Percentiles rank a stretch among this genome's conserved stretches.
phyloP scores from a whole-genome alignment of 2,329 filamentous ascomycete genomes.

The Verticillium albo-atrum region DNA sequence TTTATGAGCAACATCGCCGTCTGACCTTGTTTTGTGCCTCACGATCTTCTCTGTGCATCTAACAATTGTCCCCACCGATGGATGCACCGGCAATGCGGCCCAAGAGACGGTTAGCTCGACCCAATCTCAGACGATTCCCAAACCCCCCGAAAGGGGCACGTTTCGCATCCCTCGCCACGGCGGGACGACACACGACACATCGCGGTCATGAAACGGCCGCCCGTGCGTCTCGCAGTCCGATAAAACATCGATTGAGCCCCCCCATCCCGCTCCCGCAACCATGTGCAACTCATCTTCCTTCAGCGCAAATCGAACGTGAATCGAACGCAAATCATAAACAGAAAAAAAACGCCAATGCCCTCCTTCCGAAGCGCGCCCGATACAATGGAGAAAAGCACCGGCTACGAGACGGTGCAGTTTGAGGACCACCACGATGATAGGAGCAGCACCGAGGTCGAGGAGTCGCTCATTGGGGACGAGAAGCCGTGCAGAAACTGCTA shows the following conservation, averaged over 20 bases:
- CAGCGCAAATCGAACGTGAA: neutral
- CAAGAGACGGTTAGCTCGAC: neutral
- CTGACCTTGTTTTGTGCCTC: too few species aligned
- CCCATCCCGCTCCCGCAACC: neutral
- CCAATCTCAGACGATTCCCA: neutral
- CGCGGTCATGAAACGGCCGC: neutral
- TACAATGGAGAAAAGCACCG: slow-evolving; percentile 11
- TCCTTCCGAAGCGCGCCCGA: neutral
- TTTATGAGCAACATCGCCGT: too few species aligned
- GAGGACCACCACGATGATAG: slow-evolving; percentile 20
- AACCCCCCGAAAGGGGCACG: neutral
- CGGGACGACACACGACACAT: neutral
- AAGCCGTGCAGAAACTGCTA: slow-evolving; percentile 2
- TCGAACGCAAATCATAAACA: too few species aligned
- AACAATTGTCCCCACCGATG: neutral
- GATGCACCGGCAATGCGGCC: neutral
- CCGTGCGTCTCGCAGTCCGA: neutral
- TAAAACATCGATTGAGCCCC: neutral
- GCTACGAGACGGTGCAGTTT: slow-evolving; percentile 17
- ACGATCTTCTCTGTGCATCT: too few species aligned
- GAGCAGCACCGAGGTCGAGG: slow-evolving; percentile 28
- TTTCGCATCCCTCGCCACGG: neutral
- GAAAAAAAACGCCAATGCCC: neutral
- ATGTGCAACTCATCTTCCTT: neutral
- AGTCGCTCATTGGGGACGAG: slow-evolving; percentile 26